These are phyloP conservation scores for Kandelia obovata DNA, from an alignment of 345 rosid genomes.

Conservation along the genomic window DNA sequence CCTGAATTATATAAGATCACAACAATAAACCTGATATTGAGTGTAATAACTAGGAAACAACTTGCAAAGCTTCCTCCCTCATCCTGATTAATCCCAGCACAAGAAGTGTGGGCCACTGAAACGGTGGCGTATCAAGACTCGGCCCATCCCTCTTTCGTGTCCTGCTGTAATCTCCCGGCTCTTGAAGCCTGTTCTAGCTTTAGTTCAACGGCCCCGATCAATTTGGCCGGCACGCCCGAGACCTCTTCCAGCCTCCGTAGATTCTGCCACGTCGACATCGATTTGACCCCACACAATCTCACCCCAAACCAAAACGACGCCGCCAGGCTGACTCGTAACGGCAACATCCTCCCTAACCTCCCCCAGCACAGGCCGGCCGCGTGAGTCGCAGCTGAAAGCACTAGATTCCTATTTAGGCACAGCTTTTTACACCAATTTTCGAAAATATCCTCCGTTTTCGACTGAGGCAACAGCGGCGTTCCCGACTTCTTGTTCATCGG, in stretches of 20 bases:
- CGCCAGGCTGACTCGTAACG: conserved; percentile 34
- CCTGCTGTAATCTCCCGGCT: background rate
- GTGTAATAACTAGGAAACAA: too few species aligned
- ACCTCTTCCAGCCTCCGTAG: conserved; percentile 33
- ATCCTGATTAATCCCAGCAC: too few species aligned
- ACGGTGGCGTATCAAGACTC: conserved; percentile 26
- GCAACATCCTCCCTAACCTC: conserved; percentile 19
- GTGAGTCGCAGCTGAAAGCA: conserved; percentile 19
- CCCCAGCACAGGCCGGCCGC: conserved; percentile 32
- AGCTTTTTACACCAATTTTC: conserved; percentile 36
- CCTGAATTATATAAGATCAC: too few species aligned
- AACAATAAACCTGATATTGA: too few species aligned
- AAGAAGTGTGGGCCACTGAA: background rate
- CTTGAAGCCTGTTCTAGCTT: conserved; percentile 22
- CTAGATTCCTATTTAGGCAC: conserved; percentile 21
- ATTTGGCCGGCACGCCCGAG: conserved; percentile 40
- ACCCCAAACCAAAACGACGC: conserved; percentile 47
- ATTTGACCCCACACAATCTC: conserved; percentile 16
- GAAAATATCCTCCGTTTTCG: conserved; percentile 32
- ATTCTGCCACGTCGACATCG: conserved; percentile 27
- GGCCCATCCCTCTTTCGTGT: conserved; percentile 43
- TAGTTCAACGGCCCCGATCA: conserved; percentile 33
- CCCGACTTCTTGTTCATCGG: background rate
- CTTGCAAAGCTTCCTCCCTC: too few species aligned
- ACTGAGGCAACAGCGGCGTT: background rate